phyloP scores from a whole-genome alignment of 257 asterid genomes.

The Solanum verrucosum region DNA sequence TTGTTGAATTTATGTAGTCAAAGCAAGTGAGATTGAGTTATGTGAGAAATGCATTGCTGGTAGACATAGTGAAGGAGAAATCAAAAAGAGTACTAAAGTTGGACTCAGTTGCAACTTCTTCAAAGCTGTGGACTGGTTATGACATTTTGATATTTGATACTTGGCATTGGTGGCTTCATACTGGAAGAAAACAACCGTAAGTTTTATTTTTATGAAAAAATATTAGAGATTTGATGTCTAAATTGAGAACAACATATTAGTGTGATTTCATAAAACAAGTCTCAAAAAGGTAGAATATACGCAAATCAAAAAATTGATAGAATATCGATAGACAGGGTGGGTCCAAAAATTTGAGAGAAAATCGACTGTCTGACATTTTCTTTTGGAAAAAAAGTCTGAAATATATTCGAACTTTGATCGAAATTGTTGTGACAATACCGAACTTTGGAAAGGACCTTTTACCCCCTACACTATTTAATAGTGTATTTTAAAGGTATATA shows the following conservation, averaged over 20 bases:
- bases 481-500: too few species aligned
- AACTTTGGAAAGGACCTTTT: too few species aligned
- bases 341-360: neutral
- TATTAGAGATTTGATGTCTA: neutral
- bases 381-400: too few species aligned
- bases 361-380: neutral
- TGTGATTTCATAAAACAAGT: too few species aligned
- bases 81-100: conserved; percentile 12
- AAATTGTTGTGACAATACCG: too few species aligned
- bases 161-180: conserved; percentile 63
- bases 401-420: too few species aligned
- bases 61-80: conserved; percentile 8
- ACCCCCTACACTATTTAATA: too few species aligned
- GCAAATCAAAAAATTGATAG: neutral
- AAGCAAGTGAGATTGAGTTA: neutral
- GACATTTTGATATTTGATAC: conserved; percentile 28
- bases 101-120: conserved; percentile 6
- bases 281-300: too few species aligned
- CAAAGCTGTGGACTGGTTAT: conserved; percentile 11
- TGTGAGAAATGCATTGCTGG: neutral
- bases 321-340: neutral
- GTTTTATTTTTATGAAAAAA: neutral
- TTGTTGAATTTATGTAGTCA: neutral
- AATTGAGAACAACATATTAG: neutral
- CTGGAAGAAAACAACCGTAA: conserved; percentile 54